Conservation (phyloP, 179 eudicot species). For the Nepenthes alata region DNA sequence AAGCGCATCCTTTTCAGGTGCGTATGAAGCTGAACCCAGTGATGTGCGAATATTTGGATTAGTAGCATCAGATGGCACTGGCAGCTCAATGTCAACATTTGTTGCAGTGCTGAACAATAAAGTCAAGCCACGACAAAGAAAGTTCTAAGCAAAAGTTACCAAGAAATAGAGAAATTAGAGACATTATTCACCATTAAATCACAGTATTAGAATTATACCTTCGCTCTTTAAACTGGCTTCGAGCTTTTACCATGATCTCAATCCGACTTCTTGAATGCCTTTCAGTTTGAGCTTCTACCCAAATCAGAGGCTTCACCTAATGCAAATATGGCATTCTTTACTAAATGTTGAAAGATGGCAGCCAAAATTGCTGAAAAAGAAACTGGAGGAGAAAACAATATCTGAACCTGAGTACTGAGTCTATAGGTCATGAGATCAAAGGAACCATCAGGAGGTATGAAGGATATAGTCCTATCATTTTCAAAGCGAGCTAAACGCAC, state of each 20-base stretch:
- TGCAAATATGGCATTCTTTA: conserved; percentile 5
- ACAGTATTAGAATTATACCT: conserved; percentile 31
- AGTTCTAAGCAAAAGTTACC: background rate
- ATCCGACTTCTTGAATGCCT: conserved; percentile 92
- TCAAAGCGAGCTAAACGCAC: conserved; percentile 87
- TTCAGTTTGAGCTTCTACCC: conserved; percentile 94
- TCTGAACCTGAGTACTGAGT: conserved; percentile 78
- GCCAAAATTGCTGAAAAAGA: background rate
- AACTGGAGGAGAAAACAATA: background rate
- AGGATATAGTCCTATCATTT: conserved; percentile 84
- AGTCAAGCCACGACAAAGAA: conserved; percentile 8
- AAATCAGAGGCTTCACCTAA: conserved; percentile 89
- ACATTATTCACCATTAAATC: background rate
- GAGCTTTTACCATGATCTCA: conserved; percentile 71
- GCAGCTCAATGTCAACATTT: conserved; percentile 90
- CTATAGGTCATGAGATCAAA: conserved; percentile 95
- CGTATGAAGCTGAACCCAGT: conserved; percentile 89
- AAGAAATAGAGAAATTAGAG: background rate
- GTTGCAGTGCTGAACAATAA: conserved; percentile 63
- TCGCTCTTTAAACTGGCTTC: conserved; percentile 90
- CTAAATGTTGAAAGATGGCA: background rate
- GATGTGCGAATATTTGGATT: conserved; percentile 85
- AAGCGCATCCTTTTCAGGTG: conserved; percentile 82
- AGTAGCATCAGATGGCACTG: conserved; percentile 77
- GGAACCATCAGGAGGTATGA: conserved; percentile 91